Evolutionary conservation across 164 flowering plant species (phyloP).

Genomic region (Taxillus chinensis): DNA sequence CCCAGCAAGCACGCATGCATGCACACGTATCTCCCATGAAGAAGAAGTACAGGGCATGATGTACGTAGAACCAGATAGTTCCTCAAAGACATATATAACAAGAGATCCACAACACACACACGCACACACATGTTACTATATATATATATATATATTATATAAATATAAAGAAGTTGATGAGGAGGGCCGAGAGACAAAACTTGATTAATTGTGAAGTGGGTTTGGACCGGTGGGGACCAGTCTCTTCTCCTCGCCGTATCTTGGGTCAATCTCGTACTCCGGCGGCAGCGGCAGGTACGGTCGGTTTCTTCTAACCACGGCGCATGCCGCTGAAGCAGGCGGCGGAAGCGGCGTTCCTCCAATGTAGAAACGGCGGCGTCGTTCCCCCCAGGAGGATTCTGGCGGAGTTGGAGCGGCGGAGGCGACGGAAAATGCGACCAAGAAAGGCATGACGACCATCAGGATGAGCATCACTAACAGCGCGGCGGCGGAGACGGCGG

Average conservation of each 20-base stretch:
- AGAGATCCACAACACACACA: no score
- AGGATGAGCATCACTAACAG: slow-evolving; percentile 3
- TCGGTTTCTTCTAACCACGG: no score
- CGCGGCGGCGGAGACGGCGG: background rate
- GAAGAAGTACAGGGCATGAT: no score
- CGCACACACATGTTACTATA: background rate
- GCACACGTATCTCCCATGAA: no score
- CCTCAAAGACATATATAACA: no score
- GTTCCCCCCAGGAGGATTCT: background rate
- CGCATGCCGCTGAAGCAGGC: background rate
- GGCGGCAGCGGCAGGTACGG: slow-evolving; percentile 8
- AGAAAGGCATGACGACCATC: slow-evolving; percentile 5
- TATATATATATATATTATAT: background rate
- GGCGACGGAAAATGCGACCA: slow-evolving; percentile 6
- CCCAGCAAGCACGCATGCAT: no score
- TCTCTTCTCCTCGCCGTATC: slow-evolving; percentile 75
- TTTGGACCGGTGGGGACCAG: slow-evolving; percentile 86
- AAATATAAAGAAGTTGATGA: background rate
- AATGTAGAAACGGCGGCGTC: background rate
- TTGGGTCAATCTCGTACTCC: slow-evolving; percentile 53
- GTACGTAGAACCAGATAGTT: no score
- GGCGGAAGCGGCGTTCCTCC: slow-evolving; percentile 12
- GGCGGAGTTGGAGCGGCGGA: slow-evolving; percentile 12
- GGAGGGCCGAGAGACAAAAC: background rate
- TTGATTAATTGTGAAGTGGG: slow-evolving; percentile 67